Evolutionary conservation across 2,329 filamentous ascomycete species (phyloP), one percentile per base, ranked within the genome.

Genomic region (Cyphellophora europaea): DNA sequence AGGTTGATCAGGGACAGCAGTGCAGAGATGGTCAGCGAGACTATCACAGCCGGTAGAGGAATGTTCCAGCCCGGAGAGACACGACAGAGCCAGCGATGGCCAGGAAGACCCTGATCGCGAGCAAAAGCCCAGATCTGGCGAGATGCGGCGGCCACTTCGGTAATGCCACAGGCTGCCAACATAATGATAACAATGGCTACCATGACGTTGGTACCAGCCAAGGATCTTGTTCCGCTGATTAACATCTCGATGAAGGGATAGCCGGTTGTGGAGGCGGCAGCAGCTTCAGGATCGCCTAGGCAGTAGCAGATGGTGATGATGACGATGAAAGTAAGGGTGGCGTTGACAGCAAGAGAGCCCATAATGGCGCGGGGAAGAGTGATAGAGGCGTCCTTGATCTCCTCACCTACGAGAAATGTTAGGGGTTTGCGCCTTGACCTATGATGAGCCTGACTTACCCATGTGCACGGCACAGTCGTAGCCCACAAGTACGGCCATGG

Each of bases 171-270:
- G 3, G 38, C 31, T 10, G 39, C 25, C 2, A 44, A 19, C 30
- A 52, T 44, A 19, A 58, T 30, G 21, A 42, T 38, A 17, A 44
- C 32, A 19, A 47, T 38, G 18, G 41, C 35, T 5, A 33, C 32
- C 34, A 44, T 37, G 16, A 49, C 45, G 27, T 41, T 52, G 11
- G 56, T 51, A 16, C 48, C 57, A 1, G 42, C 55, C 3, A 52
- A 45, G 6, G 59, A 66, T n/a, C 50, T 45, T 1, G 65, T 67
- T 6, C 63, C 64, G 37, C 66, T 49, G 32, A 54, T 52, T 36
- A 75, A 71, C 18, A 70, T 64, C 27, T 71, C 60, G 47, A 67
- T 59, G 47, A 70, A 62, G 5, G 69, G 62, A 30, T 63, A 69
- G 0, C 62, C 57, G 6, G 65, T 70, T 2, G 56, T 44, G 0